Base-by-base conservation (phyloP, 2,329 filamentous ascomycete genomes). In the Lachnellula cervina region DNA sequence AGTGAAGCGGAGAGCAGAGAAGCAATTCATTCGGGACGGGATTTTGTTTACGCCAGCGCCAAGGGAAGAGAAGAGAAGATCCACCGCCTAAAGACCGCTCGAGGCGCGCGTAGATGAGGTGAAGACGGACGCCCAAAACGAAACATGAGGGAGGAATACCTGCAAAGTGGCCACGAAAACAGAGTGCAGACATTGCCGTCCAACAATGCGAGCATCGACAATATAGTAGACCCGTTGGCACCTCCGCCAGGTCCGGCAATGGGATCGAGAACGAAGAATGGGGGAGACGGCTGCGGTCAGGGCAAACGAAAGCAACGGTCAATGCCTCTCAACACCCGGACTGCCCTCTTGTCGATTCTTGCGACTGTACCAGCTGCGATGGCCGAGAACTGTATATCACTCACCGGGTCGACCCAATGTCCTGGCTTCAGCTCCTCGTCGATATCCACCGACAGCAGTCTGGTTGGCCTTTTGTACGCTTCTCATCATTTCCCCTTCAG, bases 351-450 rank as follows among this genome's bases (percentile, higher is more conserved):
- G 42, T 67, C 68, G 49, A 59, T 68, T 49, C 61, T 70, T 13
- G 68, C 66, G 17, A 53, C 57, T 14, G 61, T 60, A 44, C 68
- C 68, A 38, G 52, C 58, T 9, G 61, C 66, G 48, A 66, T 67
- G 61, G 68, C 69, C 44, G 54, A 67, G 49, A 62, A 55, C 48
- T 71, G 90, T 70, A 81, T 94, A 64, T 85, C 89, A 28, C 78
- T 95, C 37, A 73, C 80, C 55, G 84, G 80, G 59, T 93, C 90
- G 34, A 85, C 77, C 5, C 73, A 79, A 53, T 95, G 90, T 72
- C 78, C 86, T 47, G 87, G 89, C 2, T 95, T 91, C 70, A 78
- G 80, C 69, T 77, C 79, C 42, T 83, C 89, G 6, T 90, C 88
- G 0, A 78, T 95, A 58, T 89, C 87, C 34, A 88, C 82, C 35